phyloP scores from a whole-genome alignment of 2,329 filamentous ascomycete genomes.

The Ascochyta rabiei region DNA sequence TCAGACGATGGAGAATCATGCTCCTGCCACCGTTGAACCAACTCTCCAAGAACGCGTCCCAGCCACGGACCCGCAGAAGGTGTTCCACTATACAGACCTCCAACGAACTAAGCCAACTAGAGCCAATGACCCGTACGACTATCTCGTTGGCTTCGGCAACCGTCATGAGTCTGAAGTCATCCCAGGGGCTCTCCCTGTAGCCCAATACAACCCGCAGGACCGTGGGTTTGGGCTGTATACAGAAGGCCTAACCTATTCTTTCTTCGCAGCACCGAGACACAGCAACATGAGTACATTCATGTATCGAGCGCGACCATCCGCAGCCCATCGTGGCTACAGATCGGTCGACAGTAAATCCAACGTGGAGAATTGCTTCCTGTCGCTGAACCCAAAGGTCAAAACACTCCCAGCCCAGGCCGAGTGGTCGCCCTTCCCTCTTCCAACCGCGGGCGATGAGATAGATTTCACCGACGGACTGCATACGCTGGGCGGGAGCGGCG shows the following conservation, averaged over 20 bases:
- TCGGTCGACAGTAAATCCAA: conserved; percentile 40
- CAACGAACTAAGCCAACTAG: conserved; percentile 46
- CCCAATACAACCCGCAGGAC: background rate
- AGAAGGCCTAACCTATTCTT: conserved; percentile 54
- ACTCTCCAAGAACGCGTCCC: conserved; percentile 36
- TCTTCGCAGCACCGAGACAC: conserved; percentile 52
- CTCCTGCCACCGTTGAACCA: background rate
- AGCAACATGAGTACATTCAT: conserved; percentile 54
- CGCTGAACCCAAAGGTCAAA: too few relatives aligned
- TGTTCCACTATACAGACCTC: conserved; percentile 48
- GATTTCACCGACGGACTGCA: conserved; percentile 47
- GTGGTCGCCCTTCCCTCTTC: too few relatives aligned
- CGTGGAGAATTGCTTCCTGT: too few relatives aligned
- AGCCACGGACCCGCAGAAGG: conserved; percentile 45
- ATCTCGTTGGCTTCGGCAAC: conserved; percentile 48
- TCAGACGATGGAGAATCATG: background rate
- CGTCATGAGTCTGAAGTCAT: conserved; percentile 51
- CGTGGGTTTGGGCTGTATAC: conserved; percentile 52
- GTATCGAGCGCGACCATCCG: conserved; percentile 53
- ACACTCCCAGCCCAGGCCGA: too few relatives aligned
- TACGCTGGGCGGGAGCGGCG: conserved; percentile 58
- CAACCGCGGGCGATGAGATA: too few relatives aligned
- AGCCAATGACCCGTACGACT: conserved; percentile 48
- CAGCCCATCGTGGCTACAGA: conserved; percentile 48
- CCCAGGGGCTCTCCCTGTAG: conserved; percentile 51